Evolutionary conservation across 345 rosid species (phyloP), one percentile per base, ranked within the genome.

Genomic region (Mangifera indica): DNA sequence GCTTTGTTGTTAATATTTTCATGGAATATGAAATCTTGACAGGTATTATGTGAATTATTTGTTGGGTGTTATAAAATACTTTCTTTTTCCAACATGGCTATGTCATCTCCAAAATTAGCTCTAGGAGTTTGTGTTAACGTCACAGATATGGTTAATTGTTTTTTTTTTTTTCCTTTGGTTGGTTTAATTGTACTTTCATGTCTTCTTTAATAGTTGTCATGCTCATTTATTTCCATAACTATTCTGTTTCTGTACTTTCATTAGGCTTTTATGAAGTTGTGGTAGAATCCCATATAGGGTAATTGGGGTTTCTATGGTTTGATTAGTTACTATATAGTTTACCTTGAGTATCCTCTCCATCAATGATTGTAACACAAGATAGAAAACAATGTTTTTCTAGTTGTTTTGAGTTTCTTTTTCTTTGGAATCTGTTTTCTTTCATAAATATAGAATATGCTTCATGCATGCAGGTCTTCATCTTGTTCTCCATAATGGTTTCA

Each of bases 381-480:
- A 54, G 13, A 11, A 54, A 37, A 34, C 49, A 2, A 13, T 8
- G 5, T 14, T 0, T 34, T 52, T 66, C 25, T 24, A 11, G 2
- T 34, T 60, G 5, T 29, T n/a, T 37, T 10, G 44, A 5, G 10
- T 40, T 12, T 64, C 8, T 24, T 46, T 15, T 4, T 10, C 46
- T 63, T 21, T 46, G 14, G 40, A 2, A 1, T 11, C 3, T 24
- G 18, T 49, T 37, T 37, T 49, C 53, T 49, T 49, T 49, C 15
- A 0, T 4, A 13, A 49, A 49, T 40, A 10, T 34, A 37, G 22
- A 56, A 51, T 46, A 22, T 64, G 6, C 24, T 71, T 52, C 44
- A 66, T 26, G 70, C 70, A 37, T 86, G 85, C 93, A 95, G 99
- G 96, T 89, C n/a, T 95, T 93, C 81, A 84, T 88, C 67, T 71